phyloP scores from a whole-genome alignment of 768 basidiomycete species.

The Aureoboletus auriporus region DNA sequence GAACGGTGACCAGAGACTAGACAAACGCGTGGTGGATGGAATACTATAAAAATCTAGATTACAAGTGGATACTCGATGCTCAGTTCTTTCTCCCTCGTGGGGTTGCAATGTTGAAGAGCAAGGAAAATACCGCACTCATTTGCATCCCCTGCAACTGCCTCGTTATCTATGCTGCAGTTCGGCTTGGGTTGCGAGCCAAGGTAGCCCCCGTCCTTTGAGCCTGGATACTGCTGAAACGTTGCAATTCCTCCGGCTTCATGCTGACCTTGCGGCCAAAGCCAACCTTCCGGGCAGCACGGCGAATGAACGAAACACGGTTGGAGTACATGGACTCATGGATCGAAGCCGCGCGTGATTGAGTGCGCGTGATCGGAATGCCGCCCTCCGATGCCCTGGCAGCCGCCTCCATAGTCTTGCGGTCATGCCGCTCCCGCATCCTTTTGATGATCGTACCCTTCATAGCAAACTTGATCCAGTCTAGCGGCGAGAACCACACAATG shows the following conservation, averaged over 20 bases:
- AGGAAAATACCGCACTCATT: constrained; percentile 20
- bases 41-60: constrained; percentile 30
- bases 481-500: constrained; percentile 92
- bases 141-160: constrained; percentile 4
- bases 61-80: constrained; percentile 31
- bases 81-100: constrained; percentile 14
- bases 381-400: constrained; percentile 31
- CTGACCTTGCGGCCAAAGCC: constrained; percentile 79
- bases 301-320: constrained; percentile 92
- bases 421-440: constrained; percentile 65
- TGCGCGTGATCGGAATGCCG: constrained; percentile 74
- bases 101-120: constrained; percentile 17
- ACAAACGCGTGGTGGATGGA: constrained; percentile 8
- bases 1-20: constrained; percentile 17
- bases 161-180: constrained; percentile 44
- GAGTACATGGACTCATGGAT: constrained; percentile 92
- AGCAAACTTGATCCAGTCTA: constrained; percentile 93
- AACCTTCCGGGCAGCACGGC: constrained; percentile 82
- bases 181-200: constrained; percentile 72
- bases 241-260: constrained; percentile 82
- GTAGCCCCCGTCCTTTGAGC: constrained; percentile 73
- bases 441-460: constrained; percentile 95
- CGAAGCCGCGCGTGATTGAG: constrained; percentile 84
- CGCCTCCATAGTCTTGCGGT: constrained; percentile 38
- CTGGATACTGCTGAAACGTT: constrained; percentile 84